These are phyloP conservation scores for Chimonanthus praecox DNA, from an alignment of 164 flowering plant species.

Conservation along the genomic window DNA sequence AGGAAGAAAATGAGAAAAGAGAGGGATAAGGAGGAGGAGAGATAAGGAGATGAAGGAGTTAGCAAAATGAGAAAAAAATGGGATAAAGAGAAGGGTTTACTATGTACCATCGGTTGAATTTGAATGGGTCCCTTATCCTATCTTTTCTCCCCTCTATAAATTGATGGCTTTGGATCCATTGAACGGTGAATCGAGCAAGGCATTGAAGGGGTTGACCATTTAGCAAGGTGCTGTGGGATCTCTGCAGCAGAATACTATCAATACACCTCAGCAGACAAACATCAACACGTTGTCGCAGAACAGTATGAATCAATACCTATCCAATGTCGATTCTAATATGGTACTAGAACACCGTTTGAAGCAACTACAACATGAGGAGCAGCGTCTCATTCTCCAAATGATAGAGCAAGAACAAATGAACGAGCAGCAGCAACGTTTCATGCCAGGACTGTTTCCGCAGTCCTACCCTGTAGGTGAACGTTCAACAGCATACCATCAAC, in stretches of 20 bases:
- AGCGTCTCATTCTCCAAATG: slow-evolving; percentile 44
- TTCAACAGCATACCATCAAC: slow-evolving; percentile 35
- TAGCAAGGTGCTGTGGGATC: slow-evolving; percentile 35
- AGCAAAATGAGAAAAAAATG: too few species aligned
- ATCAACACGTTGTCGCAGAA: slow-evolving; percentile 42
- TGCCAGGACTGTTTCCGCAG: slow-evolving; percentile 48
- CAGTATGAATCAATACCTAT: slow-evolving; percentile 38
- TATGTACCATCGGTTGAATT: too few species aligned
- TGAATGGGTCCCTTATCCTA: too few species aligned
- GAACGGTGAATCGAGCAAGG: too few species aligned
- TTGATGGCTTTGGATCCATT: too few species aligned
- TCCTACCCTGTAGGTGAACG: slow-evolving; percentile 51
- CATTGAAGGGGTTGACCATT: too few species aligned
- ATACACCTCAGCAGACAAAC: slow-evolving; percentile 49
- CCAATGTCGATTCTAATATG: slow-evolving; percentile 41
- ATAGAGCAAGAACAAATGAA: slow-evolving; percentile 38
- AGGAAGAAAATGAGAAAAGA: too few species aligned
- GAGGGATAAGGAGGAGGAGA: too few species aligned
- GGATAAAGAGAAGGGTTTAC: too few species aligned
- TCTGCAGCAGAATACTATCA: slow-evolving; percentile 22
- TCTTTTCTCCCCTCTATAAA: too few species aligned
- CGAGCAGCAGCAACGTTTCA: not conserved
- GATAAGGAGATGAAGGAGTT: too few species aligned
- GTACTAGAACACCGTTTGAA: slow-evolving; percentile 53
- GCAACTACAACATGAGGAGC: slow-evolving; percentile 43